Evolutionary conservation across 257 asterid genomes (phyloP).

Genomic region (Solanum gracilifrons): DNA sequence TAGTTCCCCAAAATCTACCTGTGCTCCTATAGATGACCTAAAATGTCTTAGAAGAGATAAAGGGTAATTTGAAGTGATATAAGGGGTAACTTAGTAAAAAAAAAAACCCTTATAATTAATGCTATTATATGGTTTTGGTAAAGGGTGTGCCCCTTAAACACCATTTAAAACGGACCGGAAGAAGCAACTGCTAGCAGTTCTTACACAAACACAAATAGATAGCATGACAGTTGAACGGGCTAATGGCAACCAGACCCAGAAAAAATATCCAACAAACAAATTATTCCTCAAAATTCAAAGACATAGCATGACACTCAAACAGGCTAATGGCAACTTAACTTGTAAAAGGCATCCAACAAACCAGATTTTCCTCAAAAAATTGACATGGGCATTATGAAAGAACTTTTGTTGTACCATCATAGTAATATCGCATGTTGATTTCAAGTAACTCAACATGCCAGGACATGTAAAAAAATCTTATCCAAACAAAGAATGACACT

Average conservation of each 20-base stretch:
- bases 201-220: neutral
- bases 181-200: neutral
- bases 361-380: neutral
- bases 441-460: neutral
- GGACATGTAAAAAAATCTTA: neutral
- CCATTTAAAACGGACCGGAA: neutral
- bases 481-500: neutral
- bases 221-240: neutral
- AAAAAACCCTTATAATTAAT: neutral
- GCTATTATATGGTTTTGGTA: neutral
- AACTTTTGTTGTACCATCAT: neutral
- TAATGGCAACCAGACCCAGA: neutral
- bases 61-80: neutral
- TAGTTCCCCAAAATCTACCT: neutral
- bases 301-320: neutral
- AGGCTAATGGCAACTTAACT: neutral
- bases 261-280: neutral
- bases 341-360: neutral
- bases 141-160: neutral
- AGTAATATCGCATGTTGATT: neutral
- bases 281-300: neutral
- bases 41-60: neutral
- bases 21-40: neutral
- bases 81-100: neutral
- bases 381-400: neutral